These are phyloP conservation scores for Mycena galericulata DNA, from an alignment of 768 basidiomycete genomes.

Conservation along the genomic window DNA sequence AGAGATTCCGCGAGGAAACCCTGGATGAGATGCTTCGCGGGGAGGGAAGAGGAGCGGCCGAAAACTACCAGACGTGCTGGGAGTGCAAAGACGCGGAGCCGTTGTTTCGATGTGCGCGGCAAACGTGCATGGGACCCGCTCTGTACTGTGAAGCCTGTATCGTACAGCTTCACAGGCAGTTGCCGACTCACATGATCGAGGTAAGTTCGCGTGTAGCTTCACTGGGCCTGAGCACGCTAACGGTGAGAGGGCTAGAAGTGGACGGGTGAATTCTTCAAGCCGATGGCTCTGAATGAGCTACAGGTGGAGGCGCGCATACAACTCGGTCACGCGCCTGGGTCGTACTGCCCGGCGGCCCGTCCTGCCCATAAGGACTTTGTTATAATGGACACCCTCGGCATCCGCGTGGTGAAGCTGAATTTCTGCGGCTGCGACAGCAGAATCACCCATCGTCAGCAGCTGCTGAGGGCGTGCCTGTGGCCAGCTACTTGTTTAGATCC, in stretches of 20 bases:
- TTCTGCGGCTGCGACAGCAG: constrained; percentile 17
- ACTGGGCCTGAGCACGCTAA: background rate
- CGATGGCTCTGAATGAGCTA: background rate
- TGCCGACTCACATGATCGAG: constrained; percentile 18
- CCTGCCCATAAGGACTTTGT: background rate
- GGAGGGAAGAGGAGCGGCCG: background rate
- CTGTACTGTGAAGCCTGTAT: constrained; percentile 12
- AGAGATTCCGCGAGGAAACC: background rate
- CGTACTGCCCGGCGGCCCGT: background rate
- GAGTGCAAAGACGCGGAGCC: background rate
- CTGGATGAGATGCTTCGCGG: constrained; percentile 7
- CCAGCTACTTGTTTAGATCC: constrained; percentile 15
- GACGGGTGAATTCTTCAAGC: constrained; percentile 11
- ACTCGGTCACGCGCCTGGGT: constrained; percentile 11
- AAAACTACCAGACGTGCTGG: background rate
- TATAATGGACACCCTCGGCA: constrained; percentile 7
- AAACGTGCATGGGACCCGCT: background rate
- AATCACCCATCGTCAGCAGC: constrained; percentile 10
- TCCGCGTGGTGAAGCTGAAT: background rate
- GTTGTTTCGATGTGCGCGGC: background rate
- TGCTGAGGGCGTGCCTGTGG: constrained; percentile 22
- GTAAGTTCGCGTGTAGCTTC: background rate
- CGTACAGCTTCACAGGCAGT: background rate
- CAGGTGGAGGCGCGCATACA: background rate
- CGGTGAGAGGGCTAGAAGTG: background rate